Evolutionary conservation across 805 yeast genomes (phyloP).

Genomic region (Lipomyces japonicus): DNA sequence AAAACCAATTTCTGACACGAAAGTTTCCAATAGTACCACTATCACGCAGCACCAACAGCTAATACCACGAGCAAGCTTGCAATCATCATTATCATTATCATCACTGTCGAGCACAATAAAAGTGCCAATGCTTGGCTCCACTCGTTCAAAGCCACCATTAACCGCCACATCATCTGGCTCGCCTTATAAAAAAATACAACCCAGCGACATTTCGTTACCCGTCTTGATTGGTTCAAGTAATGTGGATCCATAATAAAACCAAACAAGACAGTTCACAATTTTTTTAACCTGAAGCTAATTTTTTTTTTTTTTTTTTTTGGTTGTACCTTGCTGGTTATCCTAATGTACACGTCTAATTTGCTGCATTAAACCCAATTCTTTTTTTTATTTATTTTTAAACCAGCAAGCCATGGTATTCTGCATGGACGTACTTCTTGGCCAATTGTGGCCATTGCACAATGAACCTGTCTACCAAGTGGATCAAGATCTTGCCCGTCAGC

Average conservation of each 20-base stretch:
- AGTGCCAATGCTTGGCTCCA: too few relatives aligned
- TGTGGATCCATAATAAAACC: constrained; percentile 2
- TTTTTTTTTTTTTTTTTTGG: too few relatives aligned
- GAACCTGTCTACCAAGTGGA: constrained; percentile 71
- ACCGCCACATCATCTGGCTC: neutral
- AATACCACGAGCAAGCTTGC: neutral
- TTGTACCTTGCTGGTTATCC: too few relatives aligned
- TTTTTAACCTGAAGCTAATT: too few relatives aligned
- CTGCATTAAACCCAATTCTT: neutral
- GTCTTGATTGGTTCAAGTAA: constrained; percentile 4
- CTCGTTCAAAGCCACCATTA: neutral
- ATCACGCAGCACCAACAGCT: neutral
- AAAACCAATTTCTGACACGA: too few relatives aligned
- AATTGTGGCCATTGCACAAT: constrained; percentile 86
- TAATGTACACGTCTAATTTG: too few relatives aligned
- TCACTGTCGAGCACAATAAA: neutral
- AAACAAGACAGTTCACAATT: too few relatives aligned
- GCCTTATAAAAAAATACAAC: neutral
- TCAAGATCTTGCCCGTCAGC: constrained; percentile 66
- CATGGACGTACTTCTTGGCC: constrained; percentile 47
- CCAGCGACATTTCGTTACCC: constrained; percentile 6
- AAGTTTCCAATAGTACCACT: neutral
- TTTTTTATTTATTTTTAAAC: constrained; percentile 43
- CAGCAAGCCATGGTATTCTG: constrained; percentile 75
- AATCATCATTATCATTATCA: neutral